Base-by-base conservation (phyloP, 2,329 filamentous ascomycete species). In the Zymoseptoria crescenta region DNA sequence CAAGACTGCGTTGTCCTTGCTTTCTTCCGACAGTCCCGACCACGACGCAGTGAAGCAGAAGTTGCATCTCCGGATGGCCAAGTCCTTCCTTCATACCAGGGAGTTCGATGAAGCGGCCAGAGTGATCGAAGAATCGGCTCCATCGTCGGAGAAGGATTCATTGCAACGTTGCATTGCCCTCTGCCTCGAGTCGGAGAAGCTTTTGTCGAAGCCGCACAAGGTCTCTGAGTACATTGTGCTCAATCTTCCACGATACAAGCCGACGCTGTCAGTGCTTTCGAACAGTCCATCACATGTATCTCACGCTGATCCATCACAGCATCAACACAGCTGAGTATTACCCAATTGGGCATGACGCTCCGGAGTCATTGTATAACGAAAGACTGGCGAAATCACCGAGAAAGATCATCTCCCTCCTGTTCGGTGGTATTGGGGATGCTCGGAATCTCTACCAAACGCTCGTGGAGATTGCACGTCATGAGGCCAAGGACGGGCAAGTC, bases 11-110 rank as follows among this genome's bases (percentile, higher is more conserved):
- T 56, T 63, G 6, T 48, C 41, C 24, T 52, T 63, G 24, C 56
- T 63, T 8, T 56, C 54, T 27, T 52, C 49, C 51, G 29, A 52
- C 24, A 28, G 1, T 29, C 8, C 21, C 19, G 27, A 45, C 16
- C 30, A 59, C 24, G 56, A 54, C 6, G 45, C 55, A 9, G 59
- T 56, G n/a, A 59, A 53, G 54, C 57, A 63, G 41, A 64, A 63
- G 56, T 20, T 63, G 8, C 20, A 51, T 28, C 16, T 59, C 16
- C 55, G 62, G 6, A 51, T 54, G 49, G 56, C 48, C 16, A 65
- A 56, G 52, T 58, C 52, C 13, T 9, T 29, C 27, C 28, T 29
- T 9, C 35, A 45, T 16, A 45, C 35, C 16, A 45, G 5, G 6
- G 16, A n/a, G 4, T 45, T 16, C 10, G 13, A 45, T 6, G 35